Evolutionary conservation across 2,329 filamentous ascomycete species (phyloP).

Genomic region (Biscogniauxia mediterranea): DNA sequence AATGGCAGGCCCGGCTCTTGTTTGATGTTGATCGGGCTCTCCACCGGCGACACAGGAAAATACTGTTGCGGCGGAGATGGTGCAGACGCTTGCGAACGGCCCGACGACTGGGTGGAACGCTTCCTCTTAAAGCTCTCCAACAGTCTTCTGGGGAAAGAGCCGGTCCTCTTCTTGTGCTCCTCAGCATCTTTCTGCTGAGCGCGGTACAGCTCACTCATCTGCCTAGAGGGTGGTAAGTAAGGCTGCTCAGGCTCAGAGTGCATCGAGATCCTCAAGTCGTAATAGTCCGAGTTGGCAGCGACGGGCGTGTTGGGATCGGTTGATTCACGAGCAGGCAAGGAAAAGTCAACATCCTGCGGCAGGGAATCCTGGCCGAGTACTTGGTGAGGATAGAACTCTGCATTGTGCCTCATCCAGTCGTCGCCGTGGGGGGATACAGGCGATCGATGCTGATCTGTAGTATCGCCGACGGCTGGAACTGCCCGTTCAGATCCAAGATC

Average conservation of each 20-base stretch:
- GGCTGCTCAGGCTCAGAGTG: conserved; percentile 29
- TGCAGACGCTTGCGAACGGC: conserved; percentile 16
- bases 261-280: conserved; percentile 34
- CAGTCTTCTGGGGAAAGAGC: conserved; percentile 29
- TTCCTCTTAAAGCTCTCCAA: conserved; percentile 30
- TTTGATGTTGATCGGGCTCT: conserved; percentile 19
- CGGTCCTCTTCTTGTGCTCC: conserved; percentile 28
- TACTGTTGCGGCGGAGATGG: conserved; percentile 24
- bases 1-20: conserved; percentile 19
- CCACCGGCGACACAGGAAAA: conserved; percentile 18
- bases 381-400: conserved; percentile 16
- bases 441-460: conserved; percentile 15
- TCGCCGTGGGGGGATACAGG: conserved; percentile 18
- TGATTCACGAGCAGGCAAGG: conserved; percentile 21
- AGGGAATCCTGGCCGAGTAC: conserved; percentile 18
- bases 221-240: conserved; percentile 26
- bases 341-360: conserved; percentile 23
- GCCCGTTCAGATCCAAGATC: conserved; percentile 18
- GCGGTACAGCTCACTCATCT: conserved; percentile 33
- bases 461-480: conserved; percentile 12
- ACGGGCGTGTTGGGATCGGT: conserved; percentile 22
- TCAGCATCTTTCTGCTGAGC: conserved; percentile 31
- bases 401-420: conserved; percentile 20
- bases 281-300: conserved; percentile 34
- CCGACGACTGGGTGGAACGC: conserved; percentile 29